These are phyloP conservation scores for Diaporthe sp. DNA, from an alignment of 2,329 filamentous ascomycete genomes.

Conservation along the genomic window DNA sequence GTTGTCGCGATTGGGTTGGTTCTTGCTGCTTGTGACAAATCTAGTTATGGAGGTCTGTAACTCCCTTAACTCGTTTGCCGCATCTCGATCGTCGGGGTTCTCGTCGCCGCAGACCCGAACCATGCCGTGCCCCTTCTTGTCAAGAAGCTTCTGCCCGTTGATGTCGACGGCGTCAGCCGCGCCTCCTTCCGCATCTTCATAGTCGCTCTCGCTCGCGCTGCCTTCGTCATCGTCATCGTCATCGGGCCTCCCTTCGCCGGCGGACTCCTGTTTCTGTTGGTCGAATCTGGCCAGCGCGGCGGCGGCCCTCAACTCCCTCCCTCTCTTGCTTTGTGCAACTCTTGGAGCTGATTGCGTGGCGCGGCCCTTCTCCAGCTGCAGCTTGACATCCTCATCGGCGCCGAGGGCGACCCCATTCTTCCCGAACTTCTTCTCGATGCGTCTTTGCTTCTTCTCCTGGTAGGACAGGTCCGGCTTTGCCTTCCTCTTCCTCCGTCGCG, in stretches of 20 bases:
- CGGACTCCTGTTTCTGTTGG: constrained; percentile 65
- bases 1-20: constrained; percentile 10
- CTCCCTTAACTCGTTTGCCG: constrained; percentile 75
- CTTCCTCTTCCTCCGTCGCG: constrained; percentile 66
- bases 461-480: constrained; percentile 69
- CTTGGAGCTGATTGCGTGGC: constrained; percentile 74
- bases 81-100: constrained; percentile 66
- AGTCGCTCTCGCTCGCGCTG: constrained; percentile 55
- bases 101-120: constrained; percentile 83
- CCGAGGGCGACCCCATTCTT: constrained; percentile 76
- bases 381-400: constrained; percentile 74
- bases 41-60: constrained; percentile 60
- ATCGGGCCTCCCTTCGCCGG: constrained; percentile 46
- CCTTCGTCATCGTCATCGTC: constrained; percentile 54
- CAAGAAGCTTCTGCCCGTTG: constrained; percentile 73
- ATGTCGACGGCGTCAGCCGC: constrained; percentile 71
- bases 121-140: constrained; percentile 75
- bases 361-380: constrained; percentile 76
- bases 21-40: constrained; percentile 29
- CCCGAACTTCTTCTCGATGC: constrained; percentile 83
- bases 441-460: constrained; percentile 78
- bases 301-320: constrained; percentile 80
- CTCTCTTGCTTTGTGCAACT: constrained; percentile 80
- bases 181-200: constrained; percentile 54
- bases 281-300: constrained; percentile 82